Evolutionary conservation across 305 asterid genomes (phyloP).

Genomic region (Rubia tinctorum): DNA sequence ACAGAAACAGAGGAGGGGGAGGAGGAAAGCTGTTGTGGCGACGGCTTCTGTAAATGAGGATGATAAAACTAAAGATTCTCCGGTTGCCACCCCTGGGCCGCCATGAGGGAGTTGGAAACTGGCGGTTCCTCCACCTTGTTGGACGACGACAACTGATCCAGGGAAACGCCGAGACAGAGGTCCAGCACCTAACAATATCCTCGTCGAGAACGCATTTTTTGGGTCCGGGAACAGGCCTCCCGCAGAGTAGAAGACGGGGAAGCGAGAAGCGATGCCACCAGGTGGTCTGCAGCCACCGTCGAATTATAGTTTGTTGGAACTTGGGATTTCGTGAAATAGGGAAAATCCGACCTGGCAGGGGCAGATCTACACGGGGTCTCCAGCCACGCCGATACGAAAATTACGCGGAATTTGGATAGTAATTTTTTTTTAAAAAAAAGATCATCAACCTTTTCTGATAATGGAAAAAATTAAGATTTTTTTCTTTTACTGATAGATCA

Average conservation of each 20-base stretch:
- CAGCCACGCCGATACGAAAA: too few species aligned
- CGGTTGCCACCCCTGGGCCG: constrained; percentile 92
- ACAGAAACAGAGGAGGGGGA: constrained; percentile 54
- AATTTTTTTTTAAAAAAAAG: too few species aligned
- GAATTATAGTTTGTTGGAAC: not conserved
- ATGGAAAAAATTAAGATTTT: too few species aligned
- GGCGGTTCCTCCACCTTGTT: constrained; percentile 65
- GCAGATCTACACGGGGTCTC: too few species aligned
- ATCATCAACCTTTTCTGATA: too few species aligned
- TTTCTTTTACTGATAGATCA: too few species aligned
- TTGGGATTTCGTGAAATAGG: too few species aligned
- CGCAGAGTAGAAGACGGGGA: constrained; percentile 73
- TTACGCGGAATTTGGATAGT: too few species aligned
- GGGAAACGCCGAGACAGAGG: constrained; percentile 61
- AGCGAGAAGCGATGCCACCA: constrained; percentile 68
- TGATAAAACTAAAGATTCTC: constrained; percentile 69
- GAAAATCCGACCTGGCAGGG: too few species aligned
- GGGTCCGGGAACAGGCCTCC: constrained; percentile 70
- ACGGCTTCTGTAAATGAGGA: constrained; percentile 39
- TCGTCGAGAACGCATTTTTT: constrained; percentile 58
- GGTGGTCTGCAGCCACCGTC: constrained; percentile 71
- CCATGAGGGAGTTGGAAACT: constrained; percentile 87
- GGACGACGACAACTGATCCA: constrained; percentile 65
- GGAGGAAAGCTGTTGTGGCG: not conserved
- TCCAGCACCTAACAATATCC: constrained; percentile 90